Evolutionary conservation across 805 yeast species (phyloP), one percentile per base, ranked within the genome.

Genomic region (Scheffersomyces coipomensis): DNA sequence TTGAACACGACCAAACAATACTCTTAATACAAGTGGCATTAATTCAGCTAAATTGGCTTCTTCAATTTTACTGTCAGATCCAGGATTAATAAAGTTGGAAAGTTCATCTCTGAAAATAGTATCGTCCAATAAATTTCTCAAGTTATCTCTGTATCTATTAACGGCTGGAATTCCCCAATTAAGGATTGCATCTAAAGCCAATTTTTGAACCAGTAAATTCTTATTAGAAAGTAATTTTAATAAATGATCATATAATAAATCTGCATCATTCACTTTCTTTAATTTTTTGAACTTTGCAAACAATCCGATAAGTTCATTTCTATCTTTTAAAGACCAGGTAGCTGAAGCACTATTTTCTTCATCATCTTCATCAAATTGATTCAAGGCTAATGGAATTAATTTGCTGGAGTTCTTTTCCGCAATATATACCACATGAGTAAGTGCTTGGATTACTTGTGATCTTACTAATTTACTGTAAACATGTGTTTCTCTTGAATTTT

Each of bases 1-100:
- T 60, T 88, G 95, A 7, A 89, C 88, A 41, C 95, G 75, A 7
- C 98, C 98, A 60, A 83, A 91, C 16, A 93, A 65, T 19, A 93
- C 83, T 48, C 97, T 67, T 35, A 89, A 56, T 3, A 89, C 73
- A 22, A 86, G 53, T 1, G 95, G 93, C 76, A 88, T 77, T 2
- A 91, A 72, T 1, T 45, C 58, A 2, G 58, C 66, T 12, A 74
- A 65, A 55, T 93, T 97, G 3, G 68, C 68, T 6, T 68, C 71
- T 45, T 85, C 88, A 38, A 89, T 71, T 3, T 64, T 69, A 7
- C 79, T 74, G 4, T 74, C 79, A 16, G 73, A 66, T 27, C 69
- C 71, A 29, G 35, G 37, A 15, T 75, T 71, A 15, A 87, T 63
- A 29, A 93, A 73, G 13, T 73, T 76, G 16, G 85, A 69, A 22